phyloP scores from a whole-genome alignment of 768 basidiomycete genomes.

The Lactarius akahatsu region DNA sequence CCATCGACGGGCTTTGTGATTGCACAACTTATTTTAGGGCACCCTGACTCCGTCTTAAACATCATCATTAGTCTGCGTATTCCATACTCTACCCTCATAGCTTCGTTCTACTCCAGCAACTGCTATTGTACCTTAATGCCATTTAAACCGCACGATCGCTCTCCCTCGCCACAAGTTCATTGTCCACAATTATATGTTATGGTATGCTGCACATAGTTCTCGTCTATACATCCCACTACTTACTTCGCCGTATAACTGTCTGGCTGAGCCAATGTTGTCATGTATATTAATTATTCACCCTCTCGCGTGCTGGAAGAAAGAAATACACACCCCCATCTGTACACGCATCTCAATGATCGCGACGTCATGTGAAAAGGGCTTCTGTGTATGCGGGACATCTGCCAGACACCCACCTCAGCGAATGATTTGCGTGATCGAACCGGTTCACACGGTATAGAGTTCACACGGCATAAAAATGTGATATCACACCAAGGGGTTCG shows the following conservation, averaged over 20 bases:
- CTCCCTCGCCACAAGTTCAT: constrained; percentile 15
- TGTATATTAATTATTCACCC: constrained; percentile 27
- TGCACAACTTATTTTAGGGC: constrained; percentile 6
- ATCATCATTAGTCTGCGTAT: constrained; percentile 6
- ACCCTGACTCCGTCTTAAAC: constrained; percentile 3
- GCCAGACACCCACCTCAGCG: not conserved
- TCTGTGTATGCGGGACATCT: not conserved
- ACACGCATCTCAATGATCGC: constrained; percentile 7
- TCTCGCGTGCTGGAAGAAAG: constrained; percentile 19
- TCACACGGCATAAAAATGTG: constrained; percentile 3
- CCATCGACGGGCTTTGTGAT: constrained; percentile 3
- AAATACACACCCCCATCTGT: constrained; percentile 20
- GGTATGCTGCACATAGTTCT: constrained; percentile 28
- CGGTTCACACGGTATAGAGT: not conserved
- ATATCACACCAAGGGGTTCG: constrained; percentile 7
- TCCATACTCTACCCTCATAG: constrained; percentile 16
- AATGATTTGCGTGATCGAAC: not conserved
- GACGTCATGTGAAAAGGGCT: constrained; percentile 14
- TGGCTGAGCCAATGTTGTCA: constrained; percentile 23
- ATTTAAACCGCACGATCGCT: constrained; percentile 23
- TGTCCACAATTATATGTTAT: constrained; percentile 26
- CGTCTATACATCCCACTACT: constrained; percentile 25
- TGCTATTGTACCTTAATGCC: constrained; percentile 25
- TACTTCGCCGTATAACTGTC: constrained; percentile 25
- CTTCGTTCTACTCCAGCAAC: constrained; percentile 17